Evolutionary conservation across 2,329 filamentous ascomycete genomes (phyloP).

Genomic region (Nothopassalora personata): DNA sequence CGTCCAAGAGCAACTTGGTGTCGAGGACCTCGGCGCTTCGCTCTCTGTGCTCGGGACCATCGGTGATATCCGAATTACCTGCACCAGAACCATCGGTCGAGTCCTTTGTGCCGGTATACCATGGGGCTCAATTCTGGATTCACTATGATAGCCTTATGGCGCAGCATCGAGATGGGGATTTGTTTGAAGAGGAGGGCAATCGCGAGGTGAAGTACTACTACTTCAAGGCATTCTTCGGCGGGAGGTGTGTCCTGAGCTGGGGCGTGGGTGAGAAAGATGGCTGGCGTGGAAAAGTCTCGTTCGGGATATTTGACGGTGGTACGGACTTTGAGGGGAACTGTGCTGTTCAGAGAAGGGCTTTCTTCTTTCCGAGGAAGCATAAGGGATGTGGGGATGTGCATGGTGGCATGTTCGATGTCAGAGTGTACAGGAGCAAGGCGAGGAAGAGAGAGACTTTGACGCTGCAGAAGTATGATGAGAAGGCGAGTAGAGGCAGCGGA

Average conservation of each 20-base stretch:
- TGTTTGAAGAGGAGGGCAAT: not conserved
- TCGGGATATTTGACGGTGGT: conserved; percentile 37
- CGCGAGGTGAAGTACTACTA: conserved; percentile 31
- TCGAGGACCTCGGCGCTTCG: not conserved
- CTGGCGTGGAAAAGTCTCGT: conserved; percentile 43
- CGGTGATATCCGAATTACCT: not conserved
- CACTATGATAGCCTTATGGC: conserved; percentile 32
- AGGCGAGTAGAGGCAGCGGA: conserved; percentile 2
- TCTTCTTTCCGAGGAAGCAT: conserved; percentile 33
- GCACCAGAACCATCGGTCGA: not conserved
- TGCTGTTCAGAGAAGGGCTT: conserved; percentile 37
- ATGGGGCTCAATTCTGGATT: conserved; percentile 38
- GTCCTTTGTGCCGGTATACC: conserved; percentile 19
- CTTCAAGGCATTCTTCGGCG: conserved; percentile 44
- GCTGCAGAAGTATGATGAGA: conserved; percentile 14
- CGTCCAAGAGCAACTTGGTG: not conserved
- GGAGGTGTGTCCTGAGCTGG: conserved; percentile 40
- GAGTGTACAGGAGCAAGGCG: conserved; percentile 37
- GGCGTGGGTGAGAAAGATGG: conserved; percentile 38
- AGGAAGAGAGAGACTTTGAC: conserved; percentile 35
- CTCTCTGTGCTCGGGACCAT: not conserved
- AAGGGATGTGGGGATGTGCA: conserved; percentile 15
- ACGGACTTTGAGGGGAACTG: conserved; percentile 28
- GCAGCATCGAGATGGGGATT: conserved; percentile 3
- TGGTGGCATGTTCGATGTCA: conserved; percentile 36